Conservation (phyloP, 305 asterid species). For the Fraxinus albicans region DNA sequence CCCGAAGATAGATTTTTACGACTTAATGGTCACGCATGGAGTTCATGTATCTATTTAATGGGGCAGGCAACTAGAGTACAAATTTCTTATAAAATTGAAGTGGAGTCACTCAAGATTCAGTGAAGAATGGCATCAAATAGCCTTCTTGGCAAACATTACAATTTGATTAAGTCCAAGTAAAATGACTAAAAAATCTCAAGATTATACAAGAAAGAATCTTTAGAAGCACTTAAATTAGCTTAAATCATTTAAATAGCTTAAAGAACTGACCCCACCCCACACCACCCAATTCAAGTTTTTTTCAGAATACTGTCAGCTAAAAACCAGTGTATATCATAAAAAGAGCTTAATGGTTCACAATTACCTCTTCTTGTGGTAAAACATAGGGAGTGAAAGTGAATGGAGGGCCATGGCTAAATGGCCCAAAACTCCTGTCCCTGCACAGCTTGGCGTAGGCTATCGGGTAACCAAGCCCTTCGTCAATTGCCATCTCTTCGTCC, state of each 20-base stretch:
- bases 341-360: background rate
- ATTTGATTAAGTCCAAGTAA: background rate
- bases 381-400: slow-evolving; percentile 71
- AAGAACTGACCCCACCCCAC: background rate
- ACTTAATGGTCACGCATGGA: background rate
- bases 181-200: background rate
- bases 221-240: background rate
- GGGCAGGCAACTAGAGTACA: background rate
- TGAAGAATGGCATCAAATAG: background rate
- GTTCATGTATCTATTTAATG: background rate
- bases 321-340: background rate
- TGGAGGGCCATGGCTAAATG: slow-evolving; percentile 81
- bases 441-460: slow-evolving; percentile 74
- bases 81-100: background rate
- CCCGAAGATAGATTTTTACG: background rate
- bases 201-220: background rate
- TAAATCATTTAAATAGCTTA: background rate
- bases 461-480: slow-evolving; percentile 76
- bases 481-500: slow-evolving; percentile 64
- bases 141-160: background rate
- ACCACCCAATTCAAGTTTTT: background rate
- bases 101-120: background rate
- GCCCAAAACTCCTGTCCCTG: slow-evolving; percentile 56
- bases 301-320: background rate
- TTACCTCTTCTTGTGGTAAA: slow-evolving; percentile 70